These are phyloP conservation scores for Sporopachydermia lactativora DNA, from an alignment of 805 yeast genomes.

Conservation along the genomic window DNA sequence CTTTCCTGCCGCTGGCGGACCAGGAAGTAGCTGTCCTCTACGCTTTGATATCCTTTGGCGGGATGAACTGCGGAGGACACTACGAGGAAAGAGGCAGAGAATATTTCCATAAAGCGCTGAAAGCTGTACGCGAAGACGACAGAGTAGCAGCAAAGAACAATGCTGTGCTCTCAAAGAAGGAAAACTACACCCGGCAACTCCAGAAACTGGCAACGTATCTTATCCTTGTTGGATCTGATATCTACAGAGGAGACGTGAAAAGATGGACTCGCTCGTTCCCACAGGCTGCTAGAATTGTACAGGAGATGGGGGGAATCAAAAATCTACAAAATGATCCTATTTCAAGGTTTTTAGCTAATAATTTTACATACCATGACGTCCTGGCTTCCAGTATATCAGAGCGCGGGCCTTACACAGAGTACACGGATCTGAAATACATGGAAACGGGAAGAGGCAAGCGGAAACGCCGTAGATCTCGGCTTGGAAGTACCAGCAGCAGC, in stretches of 20 bases:
- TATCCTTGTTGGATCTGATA: constrained; percentile 66
- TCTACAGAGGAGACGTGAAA: constrained; percentile 68
- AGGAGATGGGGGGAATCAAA: constrained; percentile 45
- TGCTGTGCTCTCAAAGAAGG: constrained; percentile 4
- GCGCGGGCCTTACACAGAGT: constrained; percentile 35
- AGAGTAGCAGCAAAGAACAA: neutral
- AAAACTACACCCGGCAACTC: constrained; percentile 10
- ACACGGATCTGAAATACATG: neutral
- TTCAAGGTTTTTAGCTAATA: constrained; percentile 58
- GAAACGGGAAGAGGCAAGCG: neutral
- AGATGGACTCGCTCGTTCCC: constrained; percentile 58
- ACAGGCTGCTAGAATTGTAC: constrained; percentile 51
- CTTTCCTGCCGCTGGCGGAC: constrained; percentile 39
- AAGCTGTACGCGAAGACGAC: neutral
- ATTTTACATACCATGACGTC: constrained; percentile 72
- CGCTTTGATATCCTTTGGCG: constrained; percentile 47
- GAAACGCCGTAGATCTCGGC: neutral
- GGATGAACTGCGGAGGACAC: constrained; percentile 19
- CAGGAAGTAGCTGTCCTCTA: constrained; percentile 33
- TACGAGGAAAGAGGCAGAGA: constrained; percentile 15
- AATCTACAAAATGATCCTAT: constrained; percentile 38
- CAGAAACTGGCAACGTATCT: constrained; percentile 48
- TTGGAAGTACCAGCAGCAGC: neutral
- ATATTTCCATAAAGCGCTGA: constrained; percentile 14
- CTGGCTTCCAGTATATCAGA: constrained; percentile 35